Evolutionary conservation across 2,329 filamentous ascomycete species (phyloP).

Genomic region (Lasiodiplodia theobromae): DNA sequence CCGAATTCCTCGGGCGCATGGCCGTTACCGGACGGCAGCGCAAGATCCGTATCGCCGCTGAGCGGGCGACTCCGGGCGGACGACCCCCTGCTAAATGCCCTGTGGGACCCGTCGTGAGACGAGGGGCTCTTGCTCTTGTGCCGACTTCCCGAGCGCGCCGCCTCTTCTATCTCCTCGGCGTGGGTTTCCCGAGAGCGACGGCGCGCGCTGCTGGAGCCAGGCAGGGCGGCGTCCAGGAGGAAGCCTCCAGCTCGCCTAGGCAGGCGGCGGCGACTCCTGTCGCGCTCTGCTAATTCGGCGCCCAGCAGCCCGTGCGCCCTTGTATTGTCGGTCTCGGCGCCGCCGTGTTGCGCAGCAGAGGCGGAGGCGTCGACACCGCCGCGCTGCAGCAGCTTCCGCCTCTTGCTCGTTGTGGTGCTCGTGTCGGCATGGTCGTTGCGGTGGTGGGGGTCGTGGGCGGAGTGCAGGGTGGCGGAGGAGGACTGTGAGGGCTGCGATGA

Average conservation of each 20-base stretch:
- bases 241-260: conserved; percentile 50
- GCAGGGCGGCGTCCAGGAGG: conserved; percentile 53
- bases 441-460: conserved; percentile 36
- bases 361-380: conserved; percentile 26
- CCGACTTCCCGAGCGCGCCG: conserved; percentile 41
- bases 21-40: conserved; percentile 3
- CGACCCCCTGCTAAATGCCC: conserved; percentile 32
- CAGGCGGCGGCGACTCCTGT: conserved; percentile 41
- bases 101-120: conserved; percentile 37
- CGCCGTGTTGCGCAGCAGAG: conserved; percentile 6
- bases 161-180: conserved; percentile 33
- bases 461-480: conserved; percentile 44
- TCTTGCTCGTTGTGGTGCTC: conserved; percentile 29
- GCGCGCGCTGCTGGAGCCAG: conserved; percentile 34
- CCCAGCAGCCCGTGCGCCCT: conserved; percentile 32
- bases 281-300: conserved; percentile 39
- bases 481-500: conserved; percentile 42
- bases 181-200: conserved; percentile 38
- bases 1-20: conserved; percentile 8
- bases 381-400: conserved; percentile 9
- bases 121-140: conserved; percentile 32
- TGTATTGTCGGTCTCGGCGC: conserved; percentile 28
- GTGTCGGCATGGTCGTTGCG: conserved; percentile 40
- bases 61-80: conserved; percentile 32
- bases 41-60: conserved; percentile 16